Evolutionary conservation across 306 rosid genomes (phyloP), one percentile per base, ranked within the genome.

Genomic region (Vigna radiata): DNA sequence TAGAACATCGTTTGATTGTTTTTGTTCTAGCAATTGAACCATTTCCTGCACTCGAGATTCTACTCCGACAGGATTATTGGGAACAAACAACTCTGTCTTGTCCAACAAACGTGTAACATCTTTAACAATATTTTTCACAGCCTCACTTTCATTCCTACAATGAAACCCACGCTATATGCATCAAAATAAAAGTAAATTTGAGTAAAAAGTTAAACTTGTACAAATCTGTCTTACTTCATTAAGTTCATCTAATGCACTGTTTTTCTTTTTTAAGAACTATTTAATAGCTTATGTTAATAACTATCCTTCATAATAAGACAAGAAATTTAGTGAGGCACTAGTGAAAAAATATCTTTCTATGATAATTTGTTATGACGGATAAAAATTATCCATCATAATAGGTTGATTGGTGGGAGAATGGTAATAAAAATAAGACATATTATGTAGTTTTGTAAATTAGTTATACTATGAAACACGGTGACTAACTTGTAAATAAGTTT

Each of bases 41-140:
- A 82, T 48, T 10, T 53, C 70, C 33, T 33, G 54, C 5, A 43
- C 55, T 6, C 56, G 63, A 53, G 62, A 8, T 52, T 70, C 37
- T 25, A 82, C 27, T 31, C 78, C 85, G 13, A 76, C 81, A 1
- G 75, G 78, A 25, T 58, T 58, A 2, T 58, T 31, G 3, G 64
- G 39, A 25, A 58, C 29, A n/a, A 58, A 58, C 37, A 58, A 58
- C 64, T 23, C 39, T 25, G n/a, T 5, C 39, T 58, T 58, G 9
- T 58, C 18, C 29, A 58, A 25, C 37, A 27, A 58, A 13, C 10
- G n/a, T 58, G 37, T 23, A 12, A 58, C 17, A 58, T 58, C 25
- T 2, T 58, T 36, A 58, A 12, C 17, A 25, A 58, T 58, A 2
- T 12, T 58, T 58, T 58, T 58, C 0, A 58, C 13, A 58, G 37